Base-by-base conservation (phyloP, 495 filamentous ascomycete genomes). In the Penicillium argentinense region DNA sequence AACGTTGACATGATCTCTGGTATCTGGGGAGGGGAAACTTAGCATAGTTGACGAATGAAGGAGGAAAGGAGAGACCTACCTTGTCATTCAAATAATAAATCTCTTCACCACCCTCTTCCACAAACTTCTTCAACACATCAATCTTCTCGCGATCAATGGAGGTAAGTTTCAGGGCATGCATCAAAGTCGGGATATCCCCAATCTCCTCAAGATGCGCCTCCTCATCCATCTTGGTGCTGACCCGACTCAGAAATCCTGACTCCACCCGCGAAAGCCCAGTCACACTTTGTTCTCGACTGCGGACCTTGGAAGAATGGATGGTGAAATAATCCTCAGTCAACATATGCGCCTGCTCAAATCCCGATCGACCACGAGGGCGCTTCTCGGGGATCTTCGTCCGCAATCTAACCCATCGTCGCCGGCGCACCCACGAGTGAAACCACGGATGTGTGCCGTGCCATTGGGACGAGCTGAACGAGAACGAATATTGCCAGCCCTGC, bases 401-500 rank as follows among this genome's bases (percentile, higher is more conserved):
- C 56, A 87, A 85, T 39, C 95, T 69, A 18, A 95, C 80, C 95
- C 95, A 99, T 12, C 89, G 78, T 48, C 95, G 77, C 42, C 95
- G 76, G 5, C 95, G 78, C 9, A 95, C 95, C 68, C 92, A 97
- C 2, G 88, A 92, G 66, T 90, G 88, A 60, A 88, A 95, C 88
- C 90, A 97, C 14, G 84, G 83, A 60, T 89, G 85, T 21, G 86
- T 86, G 5, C 90, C 88, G 68, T 97, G 95, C 95, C 95, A 99
- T 1, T 84, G 79, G 42, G 88, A 92, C 34, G 78, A 83, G 2
- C 72, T 66, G 56, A 97, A 99, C 48, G 83, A 86, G 69, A 96
- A 89, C 16, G 86, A 87, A 59, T 99, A 99, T 57, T 91, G 80
- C 95, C 95, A 99, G 2, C 95, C 95, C 50, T 95, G 89, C 47